Conservation (phyloP, 202 grass and related monocot genomes). For the Schoenoplectus tabernaemontani region DNA sequence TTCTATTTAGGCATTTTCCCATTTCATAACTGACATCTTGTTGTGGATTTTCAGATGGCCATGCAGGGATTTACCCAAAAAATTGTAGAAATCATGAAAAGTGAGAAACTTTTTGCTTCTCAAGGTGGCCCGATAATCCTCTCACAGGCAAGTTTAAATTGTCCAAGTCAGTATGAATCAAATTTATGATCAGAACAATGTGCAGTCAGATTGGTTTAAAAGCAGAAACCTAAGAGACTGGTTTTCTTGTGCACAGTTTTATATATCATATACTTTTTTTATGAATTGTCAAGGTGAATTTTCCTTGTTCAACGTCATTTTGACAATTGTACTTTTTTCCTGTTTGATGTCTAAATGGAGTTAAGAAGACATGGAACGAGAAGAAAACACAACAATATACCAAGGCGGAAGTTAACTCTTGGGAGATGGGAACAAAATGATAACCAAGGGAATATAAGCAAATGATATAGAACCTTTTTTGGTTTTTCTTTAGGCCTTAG, state of each 20-base stretch:
- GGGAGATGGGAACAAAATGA: neutral
- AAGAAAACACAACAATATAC: neutral
- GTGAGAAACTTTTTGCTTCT: constrained; percentile 81
- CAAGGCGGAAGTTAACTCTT: neutral
- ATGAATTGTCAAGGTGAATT: neutral
- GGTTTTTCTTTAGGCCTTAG: neutral
- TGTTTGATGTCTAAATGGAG: neutral
- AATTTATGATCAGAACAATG: neutral
- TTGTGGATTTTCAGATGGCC: constrained; percentile 45
- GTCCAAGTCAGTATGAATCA: neutral
- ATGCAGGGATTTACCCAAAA: constrained; percentile 97
- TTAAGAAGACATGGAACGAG: neutral
- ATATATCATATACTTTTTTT: neutral
- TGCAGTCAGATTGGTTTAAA: neutral
- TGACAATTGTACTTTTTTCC: neutral
- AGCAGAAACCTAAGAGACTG: neutral
- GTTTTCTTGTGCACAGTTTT: neutral
- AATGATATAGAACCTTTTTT: neutral
- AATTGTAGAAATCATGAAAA: constrained; percentile 95
- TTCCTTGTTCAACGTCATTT: neutral
- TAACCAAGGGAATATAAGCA: neutral
- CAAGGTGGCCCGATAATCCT: constrained; percentile 97
- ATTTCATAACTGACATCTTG: neutral
- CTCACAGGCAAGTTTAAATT: constrained; percentile 60
- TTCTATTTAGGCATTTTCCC: constrained; percentile 29